Conservation (phyloP, 2,329 filamentous ascomycete genomes). For the Botrytis cinerea region DNA sequence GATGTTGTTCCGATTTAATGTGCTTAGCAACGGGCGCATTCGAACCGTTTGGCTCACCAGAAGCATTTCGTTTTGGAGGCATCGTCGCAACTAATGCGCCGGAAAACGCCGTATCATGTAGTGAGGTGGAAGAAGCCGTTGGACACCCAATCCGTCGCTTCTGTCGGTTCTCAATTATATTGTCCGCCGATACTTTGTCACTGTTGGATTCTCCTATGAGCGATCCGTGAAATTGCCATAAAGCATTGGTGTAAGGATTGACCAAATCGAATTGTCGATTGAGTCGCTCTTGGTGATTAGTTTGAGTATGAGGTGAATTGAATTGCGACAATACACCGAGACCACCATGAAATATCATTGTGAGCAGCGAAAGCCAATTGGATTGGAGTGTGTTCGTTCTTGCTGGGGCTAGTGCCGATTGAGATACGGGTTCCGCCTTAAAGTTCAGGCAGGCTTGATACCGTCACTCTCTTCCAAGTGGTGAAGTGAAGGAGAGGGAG, state of each 20-base stretch:
- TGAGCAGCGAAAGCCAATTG: conserved; percentile 11
- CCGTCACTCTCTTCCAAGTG: not conserved
- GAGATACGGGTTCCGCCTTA: not conserved
- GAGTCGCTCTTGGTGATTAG: not conserved
- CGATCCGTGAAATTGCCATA: not conserved
- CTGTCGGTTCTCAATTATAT: conserved; percentile 19
- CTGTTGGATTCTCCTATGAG: not conserved
- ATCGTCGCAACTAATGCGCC: conserved; percentile 28
- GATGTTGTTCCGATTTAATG: conserved; percentile 37
- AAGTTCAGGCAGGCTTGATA: not conserved
- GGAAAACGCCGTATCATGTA: conserved; percentile 25
- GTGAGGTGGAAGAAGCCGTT: conserved; percentile 35
- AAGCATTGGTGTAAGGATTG: not conserved
- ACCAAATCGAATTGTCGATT: conserved; percentile 1
- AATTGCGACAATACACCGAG: conserved; percentile 2
- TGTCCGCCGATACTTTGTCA: not conserved
- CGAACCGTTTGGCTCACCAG: conserved; percentile 29
- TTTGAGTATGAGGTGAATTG: not conserved
- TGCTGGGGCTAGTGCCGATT: not conserved
- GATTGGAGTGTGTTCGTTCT: not conserved
- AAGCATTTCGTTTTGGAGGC: conserved; percentile 35
- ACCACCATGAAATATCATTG: conserved; percentile 14
- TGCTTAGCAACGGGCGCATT: conserved; percentile 34
- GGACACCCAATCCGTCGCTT: conserved; percentile 25
- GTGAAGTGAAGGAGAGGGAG: not conserved